Evolutionary conservation across 1,139 yeast species (phyloP).

Genomic region (Suhomyces bokatorum): DNA sequence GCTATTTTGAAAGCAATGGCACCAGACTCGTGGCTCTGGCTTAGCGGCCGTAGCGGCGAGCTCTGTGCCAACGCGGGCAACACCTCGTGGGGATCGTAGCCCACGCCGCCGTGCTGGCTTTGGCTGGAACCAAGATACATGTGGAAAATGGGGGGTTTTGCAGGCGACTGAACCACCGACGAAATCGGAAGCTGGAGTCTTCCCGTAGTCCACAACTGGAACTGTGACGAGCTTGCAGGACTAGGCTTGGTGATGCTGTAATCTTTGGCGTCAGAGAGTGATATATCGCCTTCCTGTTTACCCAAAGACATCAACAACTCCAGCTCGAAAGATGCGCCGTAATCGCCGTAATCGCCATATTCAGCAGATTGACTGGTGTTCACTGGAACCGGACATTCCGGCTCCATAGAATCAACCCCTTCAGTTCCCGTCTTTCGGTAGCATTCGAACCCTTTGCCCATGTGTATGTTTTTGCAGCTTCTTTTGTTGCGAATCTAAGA

Average conservation of each 20-base stretch:
- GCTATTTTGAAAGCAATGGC: background rate
- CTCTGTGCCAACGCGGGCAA: slow-evolving; percentile 6
- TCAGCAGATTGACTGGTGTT: background rate
- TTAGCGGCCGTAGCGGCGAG: slow-evolving; percentile 14
- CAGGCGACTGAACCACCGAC: slow-evolving; percentile 8
- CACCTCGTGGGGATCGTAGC: background rate
- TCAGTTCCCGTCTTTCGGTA: background rate
- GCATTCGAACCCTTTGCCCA: background rate
- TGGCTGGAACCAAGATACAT: slow-evolving; percentile 4
- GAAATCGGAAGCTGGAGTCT: slow-evolving; percentile 8
- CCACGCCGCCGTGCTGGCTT: background rate
- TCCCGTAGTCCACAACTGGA: slow-evolving; percentile 5
- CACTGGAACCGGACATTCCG: background rate
- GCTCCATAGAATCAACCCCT: background rate
- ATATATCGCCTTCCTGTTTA: background rate
- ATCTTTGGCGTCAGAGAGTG: background rate
- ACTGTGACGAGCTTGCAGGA: background rate
- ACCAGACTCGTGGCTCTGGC: slow-evolving; percentile 14
- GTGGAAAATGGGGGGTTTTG: slow-evolving; percentile 2
- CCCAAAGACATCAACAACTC: background rate
- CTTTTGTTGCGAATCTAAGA: background rate
- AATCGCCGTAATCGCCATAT: background rate
- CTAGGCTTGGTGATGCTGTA: background rate
- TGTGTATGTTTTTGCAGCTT: background rate
- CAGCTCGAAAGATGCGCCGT: background rate